Conservation (phyloP, 345 rosid genomes). For the Boechera divaricarpa region DNA sequence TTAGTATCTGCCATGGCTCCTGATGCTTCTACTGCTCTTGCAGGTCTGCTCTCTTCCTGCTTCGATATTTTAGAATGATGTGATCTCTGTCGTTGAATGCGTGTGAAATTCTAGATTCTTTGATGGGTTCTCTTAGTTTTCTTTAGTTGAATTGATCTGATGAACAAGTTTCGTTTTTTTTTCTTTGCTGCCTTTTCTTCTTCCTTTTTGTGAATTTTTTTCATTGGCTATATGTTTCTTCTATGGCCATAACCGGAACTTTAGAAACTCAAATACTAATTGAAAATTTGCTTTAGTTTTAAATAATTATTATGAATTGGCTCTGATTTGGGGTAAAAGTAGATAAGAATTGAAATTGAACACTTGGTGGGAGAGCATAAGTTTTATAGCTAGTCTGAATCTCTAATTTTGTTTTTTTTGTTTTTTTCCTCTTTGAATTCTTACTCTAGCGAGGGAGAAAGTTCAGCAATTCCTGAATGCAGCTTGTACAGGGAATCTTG, state of each 20-base stretch:
- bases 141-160: conserved; percentile 1
- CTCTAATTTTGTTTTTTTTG: neutral
- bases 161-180: conserved; percentile 19
- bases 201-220: neutral
- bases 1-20: conserved; percentile 60
- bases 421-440: conserved; percentile 10
- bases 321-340: neutral
- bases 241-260: neutral
- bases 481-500: conserved; percentile 74
- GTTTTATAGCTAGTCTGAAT: neutral
- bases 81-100: conserved; percentile 11
- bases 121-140: conserved; percentile 13
- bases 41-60: conserved; percentile 56
- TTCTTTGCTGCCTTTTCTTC: neutral
- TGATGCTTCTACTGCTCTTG: conserved; percentile 84
- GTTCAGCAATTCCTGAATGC: conserved; percentile 75
- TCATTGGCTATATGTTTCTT: neutral
- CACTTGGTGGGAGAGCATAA: neutral
- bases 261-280: neutral
- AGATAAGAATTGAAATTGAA: neutral
- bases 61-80: neutral
- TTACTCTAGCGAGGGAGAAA: conserved; percentile 67
- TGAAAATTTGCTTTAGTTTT: neutral
- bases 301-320: neutral
- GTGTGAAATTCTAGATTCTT: conserved; percentile 8